phyloP scores from a whole-genome alignment of 1,139 yeast genomes.

The Kurtzmaniella quercitrusa region DNA sequence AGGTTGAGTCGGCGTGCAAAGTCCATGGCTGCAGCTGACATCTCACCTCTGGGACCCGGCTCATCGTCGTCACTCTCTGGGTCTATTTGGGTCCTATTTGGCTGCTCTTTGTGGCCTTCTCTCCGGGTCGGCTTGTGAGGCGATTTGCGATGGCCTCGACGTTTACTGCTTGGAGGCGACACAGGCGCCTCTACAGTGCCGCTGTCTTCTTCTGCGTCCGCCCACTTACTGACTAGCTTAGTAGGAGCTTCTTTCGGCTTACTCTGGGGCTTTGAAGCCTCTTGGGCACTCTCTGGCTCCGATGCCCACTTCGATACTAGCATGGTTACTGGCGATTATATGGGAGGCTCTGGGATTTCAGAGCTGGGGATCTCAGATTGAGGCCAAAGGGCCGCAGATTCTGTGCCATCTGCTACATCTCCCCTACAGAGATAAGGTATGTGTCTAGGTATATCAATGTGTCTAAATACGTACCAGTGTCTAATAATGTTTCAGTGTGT shows the following conservation, averaged over 20 bases:
- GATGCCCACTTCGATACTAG: constrained; percentile 39
- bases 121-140: background rate
- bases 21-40: constrained; percentile 1
- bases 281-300: constrained; percentile 22
- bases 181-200: constrained; percentile 8
- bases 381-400: background rate
- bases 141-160: background rate
- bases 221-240: constrained; percentile 29
- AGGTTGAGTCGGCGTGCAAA: background rate
- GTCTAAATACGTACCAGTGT: too few species aligned
- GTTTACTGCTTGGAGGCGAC: background rate
- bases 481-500: too few species aligned
- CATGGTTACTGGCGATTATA: background rate
- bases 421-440: too few species aligned
- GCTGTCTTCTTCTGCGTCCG: constrained; percentile 12
- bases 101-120: background rate
- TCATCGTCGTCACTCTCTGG: background rate
- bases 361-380: background rate
- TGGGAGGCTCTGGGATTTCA: constrained; percentile 8
- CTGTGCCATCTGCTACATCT: too few species aligned
- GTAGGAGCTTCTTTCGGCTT: constrained; percentile 17
- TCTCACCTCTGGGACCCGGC: background rate
- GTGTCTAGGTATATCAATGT: too few species aligned
- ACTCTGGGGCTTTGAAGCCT: constrained; percentile 13
- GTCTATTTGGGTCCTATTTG: background rate